Evolutionary conservation across 225 moss, liverwort and hornwort species (phyloP).

Genomic region (Marchantia paleacea): DNA sequence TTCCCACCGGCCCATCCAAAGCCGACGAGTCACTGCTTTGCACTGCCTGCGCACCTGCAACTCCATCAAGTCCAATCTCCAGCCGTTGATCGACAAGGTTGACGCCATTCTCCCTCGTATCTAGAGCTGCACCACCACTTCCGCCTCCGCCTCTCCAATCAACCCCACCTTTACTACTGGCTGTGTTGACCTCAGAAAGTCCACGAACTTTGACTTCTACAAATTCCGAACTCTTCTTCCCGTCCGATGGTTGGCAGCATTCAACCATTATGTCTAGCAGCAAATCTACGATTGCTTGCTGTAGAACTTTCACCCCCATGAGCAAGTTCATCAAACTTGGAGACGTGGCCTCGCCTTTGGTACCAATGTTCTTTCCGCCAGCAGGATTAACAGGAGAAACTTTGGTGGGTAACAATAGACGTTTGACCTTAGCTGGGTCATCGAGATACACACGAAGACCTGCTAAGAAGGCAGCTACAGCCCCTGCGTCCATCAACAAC

Average conservation of each 20-base stretch:
- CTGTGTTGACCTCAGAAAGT: constrained; percentile 63
- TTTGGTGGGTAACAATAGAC: constrained; percentile 89
- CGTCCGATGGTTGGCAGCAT: constrained; percentile 96
- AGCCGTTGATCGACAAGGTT: constrained; percentile 90
- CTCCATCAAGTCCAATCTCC: constrained; percentile 93
- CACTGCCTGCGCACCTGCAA: constrained; percentile 98
- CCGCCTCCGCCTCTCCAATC: constrained; percentile 79
- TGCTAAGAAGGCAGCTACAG: constrained; percentile 93
- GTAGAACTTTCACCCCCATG: constrained; percentile 99
- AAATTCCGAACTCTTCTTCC: constrained; percentile 69
- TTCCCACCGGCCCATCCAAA: constrained; percentile 94
- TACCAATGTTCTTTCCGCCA: constrained; percentile 68
- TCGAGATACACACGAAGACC: constrained; percentile 91
- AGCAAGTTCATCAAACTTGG: constrained; percentile 99
- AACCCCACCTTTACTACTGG: constrained; percentile 66
- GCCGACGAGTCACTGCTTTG: constrained; percentile 99
- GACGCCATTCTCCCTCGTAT: constrained; percentile 78
- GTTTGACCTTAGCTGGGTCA: constrained; percentile 96
- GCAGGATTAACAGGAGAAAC: constrained; percentile 66
- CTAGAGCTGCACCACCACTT: constrained; percentile 70
- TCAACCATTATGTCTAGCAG: constrained; percentile 99
- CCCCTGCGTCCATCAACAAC: constrained; percentile 97
- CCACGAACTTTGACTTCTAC: constrained; percentile 73
- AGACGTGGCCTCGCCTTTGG: constrained; percentile 88
- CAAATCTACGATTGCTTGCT: constrained; percentile 99